A percentile compares a stretch with the other conserved stretches of the same genome.
Conservation (phyloP, 495 filamentous ascomycete species). For the Rostrohypoxylon terebratum region DNA sequence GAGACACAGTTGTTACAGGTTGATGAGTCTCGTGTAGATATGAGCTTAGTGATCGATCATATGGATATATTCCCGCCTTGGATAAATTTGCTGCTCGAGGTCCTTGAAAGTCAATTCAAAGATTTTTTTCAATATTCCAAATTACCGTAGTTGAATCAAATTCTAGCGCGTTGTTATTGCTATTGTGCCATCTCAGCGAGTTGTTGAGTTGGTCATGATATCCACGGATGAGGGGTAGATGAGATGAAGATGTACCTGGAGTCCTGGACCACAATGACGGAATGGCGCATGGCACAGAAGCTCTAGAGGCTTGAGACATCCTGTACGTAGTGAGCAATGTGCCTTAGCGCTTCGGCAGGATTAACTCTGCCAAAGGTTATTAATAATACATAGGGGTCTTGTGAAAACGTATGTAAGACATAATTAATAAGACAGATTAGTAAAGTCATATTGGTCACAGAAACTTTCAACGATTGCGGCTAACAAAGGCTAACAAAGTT, state of each 20-base stretch:
- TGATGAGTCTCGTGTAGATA: not conserved
- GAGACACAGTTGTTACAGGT: not conserved
- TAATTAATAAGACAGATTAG: not conserved
- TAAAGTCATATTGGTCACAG: not conserved
- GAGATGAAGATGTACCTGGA: too few relatives aligned
- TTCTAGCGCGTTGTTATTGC: not conserved
- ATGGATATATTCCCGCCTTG: not conserved
- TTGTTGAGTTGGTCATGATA: not conserved
- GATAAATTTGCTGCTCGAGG: not conserved
- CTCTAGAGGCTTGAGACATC: not conserved
- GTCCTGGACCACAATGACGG: not conserved
- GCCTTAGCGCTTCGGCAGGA: not conserved
- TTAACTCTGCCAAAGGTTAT: not conserved
- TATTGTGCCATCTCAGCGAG: not conserved
- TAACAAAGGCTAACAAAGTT: too few relatives aligned
- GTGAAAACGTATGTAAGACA: not conserved
- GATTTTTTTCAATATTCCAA: not conserved
- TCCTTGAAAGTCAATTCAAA: not conserved
- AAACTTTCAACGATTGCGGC: slow-evolving; percentile 4
- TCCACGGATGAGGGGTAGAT: too few relatives aligned
- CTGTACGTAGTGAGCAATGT: not conserved
- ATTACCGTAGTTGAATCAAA: not conserved
- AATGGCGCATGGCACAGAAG: not conserved
- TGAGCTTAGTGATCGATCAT: not conserved
- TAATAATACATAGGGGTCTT: not conserved